Evolutionary conservation across 2,329 filamentous ascomycete genomes (phyloP), one percentile per base, ranked within the genome.

Genomic region (Monilinia aucupariae): DNA sequence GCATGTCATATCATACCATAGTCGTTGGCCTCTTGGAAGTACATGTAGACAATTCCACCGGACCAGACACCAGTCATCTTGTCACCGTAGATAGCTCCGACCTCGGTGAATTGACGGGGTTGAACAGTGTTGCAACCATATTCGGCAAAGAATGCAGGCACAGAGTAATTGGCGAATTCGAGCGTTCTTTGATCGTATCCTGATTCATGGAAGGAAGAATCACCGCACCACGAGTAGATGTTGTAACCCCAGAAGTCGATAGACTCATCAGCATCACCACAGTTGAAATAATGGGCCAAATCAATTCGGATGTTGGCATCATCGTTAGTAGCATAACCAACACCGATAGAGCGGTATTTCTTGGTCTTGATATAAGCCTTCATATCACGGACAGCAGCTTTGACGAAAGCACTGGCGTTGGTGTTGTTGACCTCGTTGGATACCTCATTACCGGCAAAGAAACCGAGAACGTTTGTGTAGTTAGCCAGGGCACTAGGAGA

Each of bases 201-300:
- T 4, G 94, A 97, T 64, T 81, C 74, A 43, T 81, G 74, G 79
- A 89, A 94, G 72, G 81, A 85, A 73, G 90, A 96, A 70, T 92
- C 77, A 70, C 93, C 94, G 76, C 94, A 99, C 94, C 94, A 99
- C 60, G 92, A 96, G 84, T 99, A 99, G 79, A 97, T 96, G 83
- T 99, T 99, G 88, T 97, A 97, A 64, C 94, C 94, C 90, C 92
- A 99, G 82, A 96, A 97, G 78, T 99, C 94, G 69, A 97, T 96
- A 65, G 89, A 76, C 73, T 78, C 77, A 10, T 80, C 78, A 41
- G 80, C 74, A 65, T 85, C 76, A 65, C 92, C 90, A 75, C 94
- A 99, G 82, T 96, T 92, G 80, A 99, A 97, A 84, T 96, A 99
- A 75, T 91, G 80, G 70, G 91, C 90, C 73, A 97, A 85, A 72